phyloP scores from a whole-genome alignment of 495 filamentous ascomycete genomes.

The Xylaria curta region DNA sequence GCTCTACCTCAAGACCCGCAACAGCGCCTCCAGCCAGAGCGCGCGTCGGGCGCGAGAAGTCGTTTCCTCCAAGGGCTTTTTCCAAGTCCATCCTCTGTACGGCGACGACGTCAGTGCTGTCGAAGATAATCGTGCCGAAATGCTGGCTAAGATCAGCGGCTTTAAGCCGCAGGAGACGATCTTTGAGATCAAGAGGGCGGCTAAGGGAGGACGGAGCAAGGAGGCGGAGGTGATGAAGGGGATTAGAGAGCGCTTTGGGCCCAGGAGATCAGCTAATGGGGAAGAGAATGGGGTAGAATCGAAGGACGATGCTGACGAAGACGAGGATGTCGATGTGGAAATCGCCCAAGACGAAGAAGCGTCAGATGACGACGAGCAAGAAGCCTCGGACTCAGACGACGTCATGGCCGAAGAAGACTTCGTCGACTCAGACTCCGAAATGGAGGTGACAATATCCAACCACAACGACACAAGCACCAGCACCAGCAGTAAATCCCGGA shows the following conservation, averaged over 20 bases:
- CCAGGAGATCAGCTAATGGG: slow-evolving; percentile 45
- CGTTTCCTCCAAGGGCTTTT: slow-evolving; percentile 70
- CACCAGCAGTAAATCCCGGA: slow-evolving; percentile 39
- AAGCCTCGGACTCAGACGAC: slow-evolving; percentile 30
- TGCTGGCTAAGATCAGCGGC: slow-evolving; percentile 83
- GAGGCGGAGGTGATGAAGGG: slow-evolving; percentile 81
- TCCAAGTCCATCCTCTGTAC: slow-evolving; percentile 76
- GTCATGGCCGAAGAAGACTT: slow-evolving; percentile 64
- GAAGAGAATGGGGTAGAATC: slow-evolving; percentile 45
- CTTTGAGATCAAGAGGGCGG: slow-evolving; percentile 84
- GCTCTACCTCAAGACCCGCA: slow-evolving; percentile 86
- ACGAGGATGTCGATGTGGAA: slow-evolving; percentile 51
- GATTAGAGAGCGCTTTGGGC: slow-evolving; percentile 65
- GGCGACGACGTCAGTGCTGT: slow-evolving; percentile 64
- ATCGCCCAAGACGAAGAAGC: slow-evolving; percentile 49
- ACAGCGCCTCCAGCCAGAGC: slow-evolving; percentile 85
- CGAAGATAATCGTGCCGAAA: slow-evolving; percentile 76
- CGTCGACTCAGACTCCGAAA: slow-evolving; percentile 72
- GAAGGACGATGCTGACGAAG: slow-evolving; percentile 42
- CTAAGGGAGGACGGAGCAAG: slow-evolving; percentile 65
- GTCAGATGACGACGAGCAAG: slow-evolving; percentile 21
- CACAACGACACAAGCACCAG: slow-evolving; percentile 33
- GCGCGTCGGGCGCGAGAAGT: slow-evolving; percentile 83
- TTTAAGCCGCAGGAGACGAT: slow-evolving; percentile 92
- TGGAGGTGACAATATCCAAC: slow-evolving; percentile 84